Evolutionary conservation across 352 stramenopile genomes (phyloP).

Genomic region (Pythium grandisporangium): DNA sequence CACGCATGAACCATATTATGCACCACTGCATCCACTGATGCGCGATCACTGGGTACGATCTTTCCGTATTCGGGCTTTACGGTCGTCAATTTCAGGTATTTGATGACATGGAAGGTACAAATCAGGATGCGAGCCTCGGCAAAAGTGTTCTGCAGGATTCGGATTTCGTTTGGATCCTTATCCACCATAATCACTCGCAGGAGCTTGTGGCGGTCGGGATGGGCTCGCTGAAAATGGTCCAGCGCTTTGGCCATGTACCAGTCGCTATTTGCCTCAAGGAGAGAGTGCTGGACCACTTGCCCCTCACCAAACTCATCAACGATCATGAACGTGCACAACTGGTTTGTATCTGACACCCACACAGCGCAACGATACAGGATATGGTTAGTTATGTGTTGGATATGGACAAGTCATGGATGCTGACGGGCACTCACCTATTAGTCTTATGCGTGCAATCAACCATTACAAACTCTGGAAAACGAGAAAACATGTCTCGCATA

Average conservation of each 20-base stretch:
- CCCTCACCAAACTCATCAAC: conserved; percentile 6
- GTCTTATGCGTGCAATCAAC: conserved; percentile 9
- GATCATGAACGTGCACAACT: conserved; percentile 8
- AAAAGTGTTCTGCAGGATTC: too few species aligned
- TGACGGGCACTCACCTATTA: conserved; percentile 1
- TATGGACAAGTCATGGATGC: background rate
- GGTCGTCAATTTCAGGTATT: conserved; percentile 5
- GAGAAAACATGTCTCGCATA: conserved; percentile 1
- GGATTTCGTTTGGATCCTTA: too few species aligned
- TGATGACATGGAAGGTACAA: conserved; percentile 17
- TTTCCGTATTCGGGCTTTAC: conserved; percentile 9
- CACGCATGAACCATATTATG: conserved; percentile 5
- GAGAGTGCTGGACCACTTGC: conserved; percentile 4
- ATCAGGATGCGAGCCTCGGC: too few species aligned
- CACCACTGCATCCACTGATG: conserved; percentile 1
- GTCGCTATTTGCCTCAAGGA: conserved; percentile 7
- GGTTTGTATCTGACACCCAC: conserved; percentile 14
- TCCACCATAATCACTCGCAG: too few species aligned
- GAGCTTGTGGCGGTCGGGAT: too few species aligned
- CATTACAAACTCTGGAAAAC: conserved; percentile 4
- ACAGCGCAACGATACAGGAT: background rate
- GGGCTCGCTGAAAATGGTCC: background rate
- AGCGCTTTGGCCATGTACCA: conserved; percentile 5
- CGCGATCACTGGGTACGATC: conserved; percentile 1
- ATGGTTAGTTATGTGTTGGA: background rate